A percentile compares a stretch with the other conserved stretches of the same genome.
Conservation (phyloP, 768 basidiomycete species). For the Phaffia australis region DNA sequence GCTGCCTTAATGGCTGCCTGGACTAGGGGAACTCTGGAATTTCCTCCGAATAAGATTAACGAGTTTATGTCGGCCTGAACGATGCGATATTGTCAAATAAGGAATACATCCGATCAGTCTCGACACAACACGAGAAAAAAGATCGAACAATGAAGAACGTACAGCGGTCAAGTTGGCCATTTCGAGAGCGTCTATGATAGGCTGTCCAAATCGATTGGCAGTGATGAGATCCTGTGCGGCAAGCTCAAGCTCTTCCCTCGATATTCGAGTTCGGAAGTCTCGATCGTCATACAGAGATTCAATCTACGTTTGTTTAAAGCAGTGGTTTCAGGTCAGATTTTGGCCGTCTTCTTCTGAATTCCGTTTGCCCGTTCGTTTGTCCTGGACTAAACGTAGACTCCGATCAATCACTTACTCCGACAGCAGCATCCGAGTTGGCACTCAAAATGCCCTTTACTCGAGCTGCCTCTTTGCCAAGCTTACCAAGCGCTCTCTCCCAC, state of each 20-base stretch:
- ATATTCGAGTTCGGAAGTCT: conserved; percentile 71
- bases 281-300: conserved; percentile 84
- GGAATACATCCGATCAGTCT: neutral
- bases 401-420: conserved; percentile 48
- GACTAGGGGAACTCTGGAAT: conserved; percentile 81
- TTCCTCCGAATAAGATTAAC: conserved; percentile 86
- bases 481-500: conserved; percentile 78
- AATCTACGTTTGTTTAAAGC: conserved; percentile 43
- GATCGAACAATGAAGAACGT: conserved; percentile 29
- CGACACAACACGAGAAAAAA: conserved; percentile 5
- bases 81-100: conserved; percentile 26
- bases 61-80: conserved; percentile 64
- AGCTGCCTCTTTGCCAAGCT: conserved; percentile 85
- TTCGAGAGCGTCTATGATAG: conserved; percentile 61
- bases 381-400: neutral
- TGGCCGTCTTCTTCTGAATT: no score
- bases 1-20: conserved; percentile 65
- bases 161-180: conserved; percentile 60
- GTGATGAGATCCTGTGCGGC: conserved; percentile 52
- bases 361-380: neutral
- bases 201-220: conserved; percentile 52
- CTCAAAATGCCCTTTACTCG: conserved; percentile 85
- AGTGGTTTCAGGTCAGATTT: neutral
- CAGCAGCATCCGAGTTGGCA: conserved; percentile 70
- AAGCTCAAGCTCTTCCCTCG: conserved; percentile 66